Percentiles rank a stretch among this genome's conserved stretches.
Conservation (phyloP, 2,329 filamentous ascomycete genomes). For the Fusarium torreyae region DNA sequence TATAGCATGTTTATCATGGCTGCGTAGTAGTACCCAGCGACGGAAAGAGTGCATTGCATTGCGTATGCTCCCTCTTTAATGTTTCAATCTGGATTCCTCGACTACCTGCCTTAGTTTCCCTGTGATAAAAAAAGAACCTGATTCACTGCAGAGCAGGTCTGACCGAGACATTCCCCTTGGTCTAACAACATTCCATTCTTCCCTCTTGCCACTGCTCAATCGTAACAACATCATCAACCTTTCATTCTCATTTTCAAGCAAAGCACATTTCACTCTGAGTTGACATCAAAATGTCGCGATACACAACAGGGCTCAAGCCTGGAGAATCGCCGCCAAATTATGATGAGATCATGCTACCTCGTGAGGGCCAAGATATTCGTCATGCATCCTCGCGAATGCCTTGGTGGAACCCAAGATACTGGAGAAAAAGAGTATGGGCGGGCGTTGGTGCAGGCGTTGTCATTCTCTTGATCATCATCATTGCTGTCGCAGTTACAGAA, state of each 20-base stretch:
- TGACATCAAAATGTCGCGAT: slow-evolving; percentile 24
- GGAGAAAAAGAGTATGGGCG: slow-evolving; percentile 68
- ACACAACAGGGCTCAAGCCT: slow-evolving; percentile 37
- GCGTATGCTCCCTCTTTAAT: slow-evolving; percentile 14
- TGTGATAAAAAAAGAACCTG: slow-evolving; percentile 34
- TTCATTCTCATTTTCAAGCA: background rate
- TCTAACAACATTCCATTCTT: slow-evolving; percentile 16
- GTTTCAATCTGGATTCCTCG: slow-evolving; percentile 18
- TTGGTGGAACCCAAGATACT: slow-evolving; percentile 66
- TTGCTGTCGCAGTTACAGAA: slow-evolving; percentile 61
- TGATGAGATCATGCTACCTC: slow-evolving; percentile 49
- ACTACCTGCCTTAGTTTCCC: background rate
- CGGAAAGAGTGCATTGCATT: slow-evolving; percentile 15
- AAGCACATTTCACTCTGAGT: background rate
- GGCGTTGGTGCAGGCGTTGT: slow-evolving; percentile 56
- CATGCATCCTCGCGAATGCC: slow-evolving; percentile 50
- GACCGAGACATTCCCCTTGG: slow-evolving; percentile 12
- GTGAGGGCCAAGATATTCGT: slow-evolving; percentile 38
- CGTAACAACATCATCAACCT: background rate
- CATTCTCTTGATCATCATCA: slow-evolving; percentile 65
- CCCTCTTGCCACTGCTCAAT: slow-evolving; percentile 3
- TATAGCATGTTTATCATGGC: slow-evolving; percentile 1
- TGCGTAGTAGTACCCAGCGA: slow-evolving; percentile 1
- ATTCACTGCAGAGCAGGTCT: slow-evolving; percentile 2
- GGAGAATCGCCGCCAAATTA: slow-evolving; percentile 48